Evolutionary conservation across 768 basidiomycete genomes (phyloP), one percentile per base, ranked within the genome.

Genomic region (Cystobasidium onofrii): DNA sequence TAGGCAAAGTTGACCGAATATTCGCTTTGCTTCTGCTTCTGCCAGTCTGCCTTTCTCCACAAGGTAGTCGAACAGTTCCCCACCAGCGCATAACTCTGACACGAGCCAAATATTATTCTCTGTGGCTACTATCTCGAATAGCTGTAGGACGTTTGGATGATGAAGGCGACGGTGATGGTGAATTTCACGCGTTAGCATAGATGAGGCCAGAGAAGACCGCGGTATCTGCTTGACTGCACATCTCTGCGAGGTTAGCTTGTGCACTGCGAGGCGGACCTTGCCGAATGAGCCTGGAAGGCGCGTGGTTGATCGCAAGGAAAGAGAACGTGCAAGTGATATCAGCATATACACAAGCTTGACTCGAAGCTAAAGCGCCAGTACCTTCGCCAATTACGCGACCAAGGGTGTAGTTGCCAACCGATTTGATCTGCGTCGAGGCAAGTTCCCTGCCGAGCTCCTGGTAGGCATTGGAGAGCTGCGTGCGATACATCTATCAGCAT

Each of bases 221-320:
- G 95, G 92, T 76, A 97, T 95, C 82, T 97, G 94, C 83, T 99
- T 99, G 83, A 99, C 89, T 70, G 95, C 95, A 77, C 95, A 94
- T 65, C 92, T 87, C 55, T 89, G 89, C 7, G 89, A 90, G 1
- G 94, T 93, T 60, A 97, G 84, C 73, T 94, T 89, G 81, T 99
- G 93, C 0, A 90, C 92, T 66, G 93, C 96, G 80, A 99, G 84
- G 64, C 93, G 88, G 34, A 98, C 95, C 80, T 92, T 94, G 43
- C 95, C 95, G 81, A 94, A 98, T 55, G 95, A 88, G 75, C 94
- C 94, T 95, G 78, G 1, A n/a, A 15, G 2, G 29, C 44, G 3
- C 29, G 64, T 41, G 7, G 25, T n/a, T n/a, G n/a, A n/a, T 64
- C 27, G 57, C 29, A 10, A 27, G 64, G 67, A 39, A 25, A 25